Evolutionary conservation across 345 rosid genomes (phyloP), one percentile per base, ranked within the genome.

Genomic region (Rhizophora mangle): DNA sequence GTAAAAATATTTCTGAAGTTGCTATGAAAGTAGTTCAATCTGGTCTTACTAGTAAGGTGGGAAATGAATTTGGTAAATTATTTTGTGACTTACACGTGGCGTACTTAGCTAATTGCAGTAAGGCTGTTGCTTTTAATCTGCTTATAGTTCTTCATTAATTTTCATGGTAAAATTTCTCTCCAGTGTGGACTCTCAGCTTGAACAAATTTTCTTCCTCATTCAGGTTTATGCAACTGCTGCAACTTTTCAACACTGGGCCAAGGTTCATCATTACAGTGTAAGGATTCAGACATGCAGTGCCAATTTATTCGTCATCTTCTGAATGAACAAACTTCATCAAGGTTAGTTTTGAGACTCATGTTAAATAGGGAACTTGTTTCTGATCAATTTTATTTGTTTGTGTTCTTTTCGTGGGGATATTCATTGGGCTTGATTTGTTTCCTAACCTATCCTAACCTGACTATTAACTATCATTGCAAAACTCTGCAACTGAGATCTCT

Each of bases 221-320:
- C 74, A 81, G 82, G 81, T 64, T 57, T 73, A 52, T 68, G 67
- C 67, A 74, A 51, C 63, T 55, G 65, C 63, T 62, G 63, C 24
- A 75, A 78, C 58, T 66, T 71, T 53, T 72, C 83, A 72, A 68
- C 39, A 27, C 62, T 52, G 60, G 59, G 66, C 26, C 68, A 68
- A 24, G 80, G 77, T 52, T 43, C 16, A 55, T 61, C 82, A 57
- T 63, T 68, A 13, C 31, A 30, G 63, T 63, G 70, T 60, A 64
- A 62, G 58, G 80, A 72, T 55, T 56, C 39, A 39, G 73, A 72
- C 51, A 46, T 60, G 80, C 77, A 64, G 30, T 57, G 71, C 70
- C 84, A 69, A 65, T 55, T 62, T 75, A 60, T 82, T 54, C 64
- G n/a, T 13, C 67, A 60, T 39, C 74, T 72, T 54, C 30, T 29